Conservation (phyloP, 2,329 filamentous ascomycete species). For the Nemania sp. region DNA sequence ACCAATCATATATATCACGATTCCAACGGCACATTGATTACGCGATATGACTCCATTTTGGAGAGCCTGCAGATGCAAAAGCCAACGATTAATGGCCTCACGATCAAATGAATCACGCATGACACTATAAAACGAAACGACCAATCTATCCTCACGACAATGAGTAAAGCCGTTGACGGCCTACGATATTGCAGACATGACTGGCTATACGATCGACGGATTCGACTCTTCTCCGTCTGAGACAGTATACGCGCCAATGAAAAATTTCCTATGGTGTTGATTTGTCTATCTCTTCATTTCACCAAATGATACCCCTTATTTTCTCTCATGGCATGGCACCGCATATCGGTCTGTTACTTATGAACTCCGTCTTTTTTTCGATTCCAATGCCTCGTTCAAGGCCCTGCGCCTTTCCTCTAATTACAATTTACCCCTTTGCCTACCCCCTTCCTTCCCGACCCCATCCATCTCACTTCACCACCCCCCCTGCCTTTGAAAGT, state of each 20-base stretch:
- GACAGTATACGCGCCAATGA: constrained; percentile 16
- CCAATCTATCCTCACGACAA: constrained; percentile 18
- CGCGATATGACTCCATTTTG: not conserved
- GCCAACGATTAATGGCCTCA: constrained; percentile 24
- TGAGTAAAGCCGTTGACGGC: constrained; percentile 11
- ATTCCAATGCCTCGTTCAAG: not conserved
- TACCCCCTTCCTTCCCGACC: not conserved
- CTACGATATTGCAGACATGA: not conserved
- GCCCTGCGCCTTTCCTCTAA: not conserved
- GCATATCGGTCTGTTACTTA: constrained; percentile 11
- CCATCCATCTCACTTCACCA: not conserved
- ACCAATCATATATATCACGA: not conserved
- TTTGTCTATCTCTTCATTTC: constrained; percentile 29
- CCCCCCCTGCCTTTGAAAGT: constrained; percentile 1
- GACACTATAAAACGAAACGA: constrained; percentile 12
- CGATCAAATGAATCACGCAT: constrained; percentile 22
- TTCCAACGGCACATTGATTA: not conserved
- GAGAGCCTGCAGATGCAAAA: constrained; percentile 2
- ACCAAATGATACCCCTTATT: constrained; percentile 34
- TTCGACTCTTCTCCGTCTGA: constrained; percentile 6
- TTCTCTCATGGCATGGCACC: constrained; percentile 4
- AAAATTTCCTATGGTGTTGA: constrained; percentile 25
- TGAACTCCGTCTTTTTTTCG: constrained; percentile 8
- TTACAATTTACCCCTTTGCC: not conserved
- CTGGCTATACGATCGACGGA: constrained; percentile 11